These are phyloP conservation scores for Raffaelea deltoideospora DNA, from an alignment of 2,329 filamentous ascomycete species.

Conservation along the genomic window DNA sequence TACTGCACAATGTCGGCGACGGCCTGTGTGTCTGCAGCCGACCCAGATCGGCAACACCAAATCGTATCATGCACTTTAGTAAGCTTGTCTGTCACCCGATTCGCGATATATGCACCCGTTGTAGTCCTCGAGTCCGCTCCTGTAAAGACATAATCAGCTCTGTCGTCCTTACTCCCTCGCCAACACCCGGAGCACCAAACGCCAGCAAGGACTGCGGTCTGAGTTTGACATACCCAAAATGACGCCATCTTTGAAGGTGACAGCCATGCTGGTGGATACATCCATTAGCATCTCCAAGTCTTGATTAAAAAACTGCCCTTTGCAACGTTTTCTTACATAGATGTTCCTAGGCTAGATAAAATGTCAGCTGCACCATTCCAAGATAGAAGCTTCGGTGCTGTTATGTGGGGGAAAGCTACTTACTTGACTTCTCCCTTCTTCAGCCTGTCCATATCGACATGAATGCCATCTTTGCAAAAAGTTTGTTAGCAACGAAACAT, in stretches of 20 bases:
- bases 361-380: conserved; percentile 3
- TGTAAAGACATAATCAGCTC: conserved; percentile 13
- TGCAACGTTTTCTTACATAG: conserved; percentile 49
- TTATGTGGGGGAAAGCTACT: too few relatives aligned
- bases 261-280: conserved; percentile 97
- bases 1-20: conserved; percentile 97
- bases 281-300: too few relatives aligned
- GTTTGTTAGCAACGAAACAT: too few relatives aligned
- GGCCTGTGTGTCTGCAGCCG: conserved; percentile 92
- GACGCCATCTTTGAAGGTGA: conserved; percentile 97
- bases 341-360: conserved; percentile 68
- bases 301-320: too few relatives aligned
- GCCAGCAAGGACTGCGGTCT: background rate
- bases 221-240: conserved; percentile 50
- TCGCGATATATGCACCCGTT: conserved; percentile 95
- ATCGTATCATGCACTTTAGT: conserved; percentile 98
- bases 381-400: too few relatives aligned
- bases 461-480: conserved; percentile 99
- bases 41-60: conserved; percentile 98
- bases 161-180: too few relatives aligned
- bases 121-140: conserved; percentile 95
- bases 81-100: conserved; percentile 97
- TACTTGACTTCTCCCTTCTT: conserved; percentile 99
- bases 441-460: conserved; percentile 95
- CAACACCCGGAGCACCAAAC: background rate